Conservation (phyloP, 1,284 basidiomycete species). For the Neotropicomus parvogracilis region DNA sequence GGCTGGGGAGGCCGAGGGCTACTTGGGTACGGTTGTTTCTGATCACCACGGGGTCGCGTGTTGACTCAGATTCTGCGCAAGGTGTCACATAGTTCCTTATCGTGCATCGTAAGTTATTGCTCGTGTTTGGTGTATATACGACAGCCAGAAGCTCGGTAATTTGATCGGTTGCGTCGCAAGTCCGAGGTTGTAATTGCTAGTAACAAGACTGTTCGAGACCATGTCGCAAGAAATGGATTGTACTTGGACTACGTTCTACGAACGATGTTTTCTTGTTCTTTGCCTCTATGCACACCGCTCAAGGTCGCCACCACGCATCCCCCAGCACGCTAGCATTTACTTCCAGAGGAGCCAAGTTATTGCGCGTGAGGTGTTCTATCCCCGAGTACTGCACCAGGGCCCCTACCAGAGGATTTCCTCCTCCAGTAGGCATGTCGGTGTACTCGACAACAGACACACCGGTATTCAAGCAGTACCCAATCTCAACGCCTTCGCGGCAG, state of each 20-base stretch:
- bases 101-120: conserved; percentile 13
- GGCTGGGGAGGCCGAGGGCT: conserved; percentile 78
- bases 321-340: conserved; percentile 49
- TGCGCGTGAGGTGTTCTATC: conserved; percentile 44
- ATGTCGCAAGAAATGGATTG: too few relatives aligned
- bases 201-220: too few relatives aligned
- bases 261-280: too few relatives aligned
- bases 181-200: too few relatives aligned
- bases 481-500: conserved; percentile 37
- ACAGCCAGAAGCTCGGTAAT: background rate
- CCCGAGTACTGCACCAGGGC: conserved; percentile 49
- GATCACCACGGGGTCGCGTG: background rate
- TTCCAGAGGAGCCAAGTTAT: conserved; percentile 32
- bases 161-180: background rate
- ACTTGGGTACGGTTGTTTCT: conserved; percentile 58
- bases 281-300: background rate
- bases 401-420: conserved; percentile 30
- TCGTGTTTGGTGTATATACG: background rate
- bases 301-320: conserved; percentile 7
- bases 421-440: conserved; percentile 31
- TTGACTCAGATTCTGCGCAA: conserved; percentile 24
- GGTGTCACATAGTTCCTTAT: conserved; percentile 74
- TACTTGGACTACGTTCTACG: too few relatives aligned
- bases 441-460: conserved; percentile 55
- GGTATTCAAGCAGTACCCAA: conserved; percentile 46